Base-by-base conservation (phyloP, 2,329 filamentous ascomycete genomes). In the Aspergillus eucalypticola region DNA sequence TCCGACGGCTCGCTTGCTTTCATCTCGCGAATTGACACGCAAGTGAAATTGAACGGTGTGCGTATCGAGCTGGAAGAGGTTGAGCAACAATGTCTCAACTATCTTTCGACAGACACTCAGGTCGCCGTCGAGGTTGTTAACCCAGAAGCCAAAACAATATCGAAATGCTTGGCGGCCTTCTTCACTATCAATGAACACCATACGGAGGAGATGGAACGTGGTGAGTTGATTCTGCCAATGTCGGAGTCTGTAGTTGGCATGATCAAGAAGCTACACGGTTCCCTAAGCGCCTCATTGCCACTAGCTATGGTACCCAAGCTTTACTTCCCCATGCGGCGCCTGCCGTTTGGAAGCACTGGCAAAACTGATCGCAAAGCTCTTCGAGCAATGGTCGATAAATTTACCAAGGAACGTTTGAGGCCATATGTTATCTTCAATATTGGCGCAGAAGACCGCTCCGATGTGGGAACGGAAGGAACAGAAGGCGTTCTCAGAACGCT, bases 41-140 rank as follows among this genome's bases (percentile, higher is more conserved):
- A 71, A 50, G 72, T 79, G 55, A 79, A 79, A 67, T 67, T 81
- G 41, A 76, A 79, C 32, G 79, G 79, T 3, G 76, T 79, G 59
- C 75, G 79, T 0, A 76, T 81, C 48, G 79, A 81, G 59, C 66
- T 81, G 6, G 79, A 75, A 13, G 78, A 81, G 60, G 78, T 81
- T 50, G 79, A 81, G 59, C 74, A 79, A 56, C 76, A 79, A 51
- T 72, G 78, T 35, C 68, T 73, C 23, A 66, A 72, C 8, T 72
- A 74, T 32, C 70, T 78, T 5, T 71, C 76, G 4, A 50, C 67
- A 3, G 68, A 71, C 10, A 73, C 74, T 3, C 76, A 79, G 48
- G 77, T 76, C 2, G 78, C 76, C 0, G 79, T 80, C n/a, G 79
- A 81, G 50, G 66, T 81, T 0, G 75, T 76, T 11, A 68, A 66